A percentile compares a stretch with the other conserved stretches of the same genome.
phyloP scores from a whole-genome alignment of 805 yeast species.

The Candida qinlingensis region DNA sequence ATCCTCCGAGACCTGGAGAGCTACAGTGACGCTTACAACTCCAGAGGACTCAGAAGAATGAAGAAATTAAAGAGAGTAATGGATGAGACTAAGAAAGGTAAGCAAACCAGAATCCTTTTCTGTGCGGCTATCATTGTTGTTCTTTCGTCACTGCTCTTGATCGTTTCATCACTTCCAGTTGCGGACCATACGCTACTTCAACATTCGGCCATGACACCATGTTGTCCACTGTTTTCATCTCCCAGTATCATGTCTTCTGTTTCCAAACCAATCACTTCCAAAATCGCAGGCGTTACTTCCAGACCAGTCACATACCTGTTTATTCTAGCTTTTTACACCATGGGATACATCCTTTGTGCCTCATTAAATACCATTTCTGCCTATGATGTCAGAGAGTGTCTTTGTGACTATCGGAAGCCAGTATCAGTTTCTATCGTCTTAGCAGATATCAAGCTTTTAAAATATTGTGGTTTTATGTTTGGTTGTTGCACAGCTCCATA shows the following conservation, averaged over 20 bases:
- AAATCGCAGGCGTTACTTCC: slow-evolving; percentile 33
- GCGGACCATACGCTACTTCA: slow-evolving; percentile 34
- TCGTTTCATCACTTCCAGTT: slow-evolving; percentile 25
- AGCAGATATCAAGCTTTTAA: slow-evolving; percentile 33
- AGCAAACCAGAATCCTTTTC: slow-evolving; percentile 3
- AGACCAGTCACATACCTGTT: slow-evolving; percentile 30
- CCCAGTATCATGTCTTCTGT: slow-evolving; percentile 32
- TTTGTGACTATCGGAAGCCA: slow-evolving; percentile 33
- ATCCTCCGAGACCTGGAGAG: too few species aligned
- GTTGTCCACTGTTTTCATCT: slow-evolving; percentile 32
- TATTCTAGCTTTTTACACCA: slow-evolving; percentile 25
- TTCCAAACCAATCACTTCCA: slow-evolving; percentile 34
- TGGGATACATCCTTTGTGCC: slow-evolving; percentile 32
- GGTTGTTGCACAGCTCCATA: slow-evolving; percentile 34
- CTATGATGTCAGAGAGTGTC: slow-evolving; percentile 30
- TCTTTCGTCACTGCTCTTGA: slow-evolving; percentile 20
- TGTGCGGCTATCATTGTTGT: neutral
- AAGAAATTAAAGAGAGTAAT: slow-evolving; percentile 3
- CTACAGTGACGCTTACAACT: neutral
- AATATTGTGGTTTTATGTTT: slow-evolving; percentile 31
- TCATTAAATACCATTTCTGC: slow-evolving; percentile 28
- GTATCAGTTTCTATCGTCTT: slow-evolving; percentile 28
- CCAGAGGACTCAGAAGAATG: slow-evolving; percentile 2
- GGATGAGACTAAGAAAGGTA: slow-evolving; percentile 7
- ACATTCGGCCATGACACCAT: slow-evolving; percentile 31